These are phyloP conservation scores for Suhomyces sp. DNA, from an alignment of 805 yeast genomes.

Conservation along the genomic window DNA sequence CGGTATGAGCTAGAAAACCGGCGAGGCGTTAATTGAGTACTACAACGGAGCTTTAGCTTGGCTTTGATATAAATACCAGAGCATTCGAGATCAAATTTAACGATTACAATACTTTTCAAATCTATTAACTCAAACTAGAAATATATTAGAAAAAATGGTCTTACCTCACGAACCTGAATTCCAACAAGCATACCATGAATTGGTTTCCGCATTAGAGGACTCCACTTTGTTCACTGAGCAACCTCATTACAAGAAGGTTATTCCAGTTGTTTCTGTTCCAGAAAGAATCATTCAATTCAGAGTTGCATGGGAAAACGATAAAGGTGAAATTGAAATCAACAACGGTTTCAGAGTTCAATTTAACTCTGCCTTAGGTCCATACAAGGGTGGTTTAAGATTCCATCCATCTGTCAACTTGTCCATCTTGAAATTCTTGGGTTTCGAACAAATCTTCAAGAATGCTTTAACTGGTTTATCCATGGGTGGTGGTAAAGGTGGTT, in stretches of 20 bases:
- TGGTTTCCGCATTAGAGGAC: conserved; percentile 82
- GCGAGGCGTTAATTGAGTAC: neutral
- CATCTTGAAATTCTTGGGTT: conserved; percentile 92
- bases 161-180: conserved; percentile 96
- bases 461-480: conserved; percentile 95
- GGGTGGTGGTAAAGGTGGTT: conserved; percentile 99
- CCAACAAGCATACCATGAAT: conserved; percentile 97
- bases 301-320: conserved; percentile 97
- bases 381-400: conserved; percentile 98
- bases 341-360: conserved; percentile 98
- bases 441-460: conserved; percentile 97
- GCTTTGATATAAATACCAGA: conserved; percentile 2
- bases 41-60: neutral
- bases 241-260: conserved; percentile 86
- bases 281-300: conserved; percentile 97
- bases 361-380: conserved; percentile 98
- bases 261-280: conserved; percentile 90
- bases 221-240: conserved; percentile 85
- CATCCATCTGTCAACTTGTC: conserved; percentile 96
- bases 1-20: neutral
- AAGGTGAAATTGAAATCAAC: conserved; percentile 88
- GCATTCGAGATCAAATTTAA: neutral
- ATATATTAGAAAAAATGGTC: conserved; percentile 51
- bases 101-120: neutral
- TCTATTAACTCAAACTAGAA: neutral